Percentiles rank a stretch among this genome's conserved stretches.
These are phyloP conservation scores for Styphnolobium japonicum DNA, from an alignment of 306 rosid species.

Conservation along the genomic window DNA sequence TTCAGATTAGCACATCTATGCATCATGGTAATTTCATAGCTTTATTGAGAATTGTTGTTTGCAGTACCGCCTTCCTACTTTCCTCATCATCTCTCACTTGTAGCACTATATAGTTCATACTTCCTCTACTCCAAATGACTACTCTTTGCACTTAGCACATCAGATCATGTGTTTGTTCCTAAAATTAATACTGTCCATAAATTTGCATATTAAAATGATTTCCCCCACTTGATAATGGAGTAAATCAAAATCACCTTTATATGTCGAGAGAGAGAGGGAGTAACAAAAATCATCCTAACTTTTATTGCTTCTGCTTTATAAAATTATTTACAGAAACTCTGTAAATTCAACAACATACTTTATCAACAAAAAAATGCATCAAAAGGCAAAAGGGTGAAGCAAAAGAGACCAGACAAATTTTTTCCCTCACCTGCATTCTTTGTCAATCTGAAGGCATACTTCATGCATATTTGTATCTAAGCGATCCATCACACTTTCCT, in stretches of 20 bases:
- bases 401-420: neutral
- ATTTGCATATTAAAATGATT: neutral
- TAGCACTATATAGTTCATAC: neutral
- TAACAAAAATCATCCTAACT: neutral
- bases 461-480: conserved; percentile 66
- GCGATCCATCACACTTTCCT: conserved; percentile 75
- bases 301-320: conserved; percentile 9
- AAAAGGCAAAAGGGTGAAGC: neutral
- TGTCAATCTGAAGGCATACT: conserved; percentile 73
- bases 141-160: neutral
- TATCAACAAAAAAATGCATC: neutral
- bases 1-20: conserved; percentile 10
- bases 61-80: neutral
- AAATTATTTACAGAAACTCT: neutral
- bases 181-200: neutral
- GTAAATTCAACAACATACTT: neutral
- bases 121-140: neutral
- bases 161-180: neutral
- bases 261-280: neutral
- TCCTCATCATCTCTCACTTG: neutral
- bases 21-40: neutral
- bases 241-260: neutral
- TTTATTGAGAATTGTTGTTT: neutral
- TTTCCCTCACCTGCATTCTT: conserved; percentile 60
- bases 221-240: neutral